Conservation (phyloP, 352 stramenopile species). For the Detonula confervacea region DNA sequence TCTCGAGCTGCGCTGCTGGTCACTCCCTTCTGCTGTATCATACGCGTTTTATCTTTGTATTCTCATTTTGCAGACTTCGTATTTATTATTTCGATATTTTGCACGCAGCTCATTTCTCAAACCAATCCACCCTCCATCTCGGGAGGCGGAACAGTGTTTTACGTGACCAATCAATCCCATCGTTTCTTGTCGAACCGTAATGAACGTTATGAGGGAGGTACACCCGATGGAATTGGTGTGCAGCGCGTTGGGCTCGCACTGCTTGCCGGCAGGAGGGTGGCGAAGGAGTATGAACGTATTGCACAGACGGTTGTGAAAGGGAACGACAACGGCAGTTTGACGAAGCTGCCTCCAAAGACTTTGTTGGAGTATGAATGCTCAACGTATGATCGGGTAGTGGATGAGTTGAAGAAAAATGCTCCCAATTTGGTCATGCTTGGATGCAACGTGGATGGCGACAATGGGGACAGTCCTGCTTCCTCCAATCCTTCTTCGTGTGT, state of each 20-base stretch:
- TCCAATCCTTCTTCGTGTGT: constrained; percentile 1
- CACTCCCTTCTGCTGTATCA: too few relatives aligned
- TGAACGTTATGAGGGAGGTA: constrained; percentile 96
- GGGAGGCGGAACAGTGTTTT: constrained; percentile 88
- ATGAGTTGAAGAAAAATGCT: constrained; percentile 57
- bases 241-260: constrained; percentile 92
- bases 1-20: background rate
- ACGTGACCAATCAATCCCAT: constrained; percentile 88
- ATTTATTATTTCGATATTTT: background rate
- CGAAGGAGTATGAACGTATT: constrained; percentile 61
- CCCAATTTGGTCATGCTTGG: constrained; percentile 91
- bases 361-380: constrained; percentile 72
- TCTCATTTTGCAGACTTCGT: background rate
- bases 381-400: constrained; percentile 54
- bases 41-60: background rate
- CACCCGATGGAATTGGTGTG: constrained; percentile 92
- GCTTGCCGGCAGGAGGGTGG: constrained; percentile 87
- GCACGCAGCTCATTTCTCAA: constrained; percentile 59
- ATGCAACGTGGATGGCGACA: constrained; percentile 26
- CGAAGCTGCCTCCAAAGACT: constrained; percentile 33
- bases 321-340: background rate
- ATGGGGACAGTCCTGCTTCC: background rate
- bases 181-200: constrained; percentile 90
- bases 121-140: constrained; percentile 69
- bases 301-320: constrained; percentile 16